Evolutionary conservation across 1,284 basidiomycete species (phyloP), one percentile per base, ranked within the genome.

Genomic region (Rugosomyces carneus): DNA sequence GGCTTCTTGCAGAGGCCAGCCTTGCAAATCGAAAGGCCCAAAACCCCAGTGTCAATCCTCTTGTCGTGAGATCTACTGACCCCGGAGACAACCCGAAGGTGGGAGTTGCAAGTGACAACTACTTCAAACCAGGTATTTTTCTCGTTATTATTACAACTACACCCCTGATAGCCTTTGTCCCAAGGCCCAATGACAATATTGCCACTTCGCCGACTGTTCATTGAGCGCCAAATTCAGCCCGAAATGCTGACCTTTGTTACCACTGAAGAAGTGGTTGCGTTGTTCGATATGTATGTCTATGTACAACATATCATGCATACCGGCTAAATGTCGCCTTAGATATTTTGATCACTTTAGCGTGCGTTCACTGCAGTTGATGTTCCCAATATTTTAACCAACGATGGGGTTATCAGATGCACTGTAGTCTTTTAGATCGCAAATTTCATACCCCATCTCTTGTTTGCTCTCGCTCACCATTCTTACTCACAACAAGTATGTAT

Each of bases 361-460:
- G 53, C 55, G 81, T 55, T 37, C 42, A 49, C n/a, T 47, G 39
- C 5, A 46, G 23, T 20, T 9, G 35, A 42, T 36, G 20, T 40
- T 24, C 40, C 42, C 26, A 37, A 35, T n/a, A 39, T 21, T 6
- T 34, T 13, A 32, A 29, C 46, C 42, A 31, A 32, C 37, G 27
- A n/a, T n/a, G 36, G 21, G 15, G 23, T 27, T 2, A 46, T 40
- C 32, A 89, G 86, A 76, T 80, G 67, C 85, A 88, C 51, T 79
- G 74, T 51, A 78, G 78, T 53, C 68, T 95, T 36, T 68, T 96
- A 44, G 89, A 94, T 57, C 76, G 78, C 35, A 80, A 85, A 39
- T 93, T 95, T 64, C 93, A 96, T 64, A 95, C 93, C 0, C 91
- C 93, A 0, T 82, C 91, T 8, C 75, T 95, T 34, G 89, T 96